A percentile compares a stretch with the other conserved stretches of the same genome.
Conservation (phyloP, 225 moss, liverwort and hornwort species). For the Physcomitrium patens region DNA sequence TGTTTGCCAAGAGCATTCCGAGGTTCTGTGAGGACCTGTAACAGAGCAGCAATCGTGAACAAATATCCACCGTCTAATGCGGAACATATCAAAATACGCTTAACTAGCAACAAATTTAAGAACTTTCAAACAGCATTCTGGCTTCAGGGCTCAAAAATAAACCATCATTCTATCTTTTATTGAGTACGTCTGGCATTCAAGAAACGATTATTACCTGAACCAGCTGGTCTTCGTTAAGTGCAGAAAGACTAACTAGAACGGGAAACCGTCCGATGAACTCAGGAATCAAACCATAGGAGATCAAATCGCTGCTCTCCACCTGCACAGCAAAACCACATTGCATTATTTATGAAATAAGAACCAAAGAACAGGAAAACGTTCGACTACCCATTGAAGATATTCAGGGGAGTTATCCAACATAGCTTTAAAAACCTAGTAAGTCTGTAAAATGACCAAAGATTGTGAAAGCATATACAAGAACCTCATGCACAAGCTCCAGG, state of each 20-base stretch:
- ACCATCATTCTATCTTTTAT: background rate
- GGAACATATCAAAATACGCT: background rate
- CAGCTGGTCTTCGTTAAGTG: constrained; percentile 94
- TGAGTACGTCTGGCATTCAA: background rate
- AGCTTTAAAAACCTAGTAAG: background rate
- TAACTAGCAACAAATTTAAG: constrained; percentile 24
- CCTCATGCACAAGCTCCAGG: background rate
- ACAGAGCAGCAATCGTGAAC: constrained; percentile 16
- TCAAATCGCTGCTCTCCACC: constrained; percentile 98
- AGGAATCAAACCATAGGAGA: constrained; percentile 98
- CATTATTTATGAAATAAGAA: constrained; percentile 10
- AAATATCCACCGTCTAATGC: constrained; percentile 17
- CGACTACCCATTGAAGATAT: constrained; percentile 14
- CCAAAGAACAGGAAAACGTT: background rate
- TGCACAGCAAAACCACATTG: constrained; percentile 38
- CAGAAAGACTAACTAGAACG: constrained; percentile 94
- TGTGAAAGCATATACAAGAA: background rate
- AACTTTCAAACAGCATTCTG: background rate
- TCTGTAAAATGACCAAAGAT: constrained; percentile 12
- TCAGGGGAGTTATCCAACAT: background rate
- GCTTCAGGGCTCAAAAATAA: background rate
- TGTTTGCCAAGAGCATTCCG: constrained; percentile 97
- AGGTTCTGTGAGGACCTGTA: constrained; percentile 94
- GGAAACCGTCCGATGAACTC: constrained; percentile 98
- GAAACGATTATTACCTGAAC: constrained; percentile 71